phyloP scores from a whole-genome alignment of 2,329 filamentous ascomycete genomes.

The Madurella mycetomatis region DNA sequence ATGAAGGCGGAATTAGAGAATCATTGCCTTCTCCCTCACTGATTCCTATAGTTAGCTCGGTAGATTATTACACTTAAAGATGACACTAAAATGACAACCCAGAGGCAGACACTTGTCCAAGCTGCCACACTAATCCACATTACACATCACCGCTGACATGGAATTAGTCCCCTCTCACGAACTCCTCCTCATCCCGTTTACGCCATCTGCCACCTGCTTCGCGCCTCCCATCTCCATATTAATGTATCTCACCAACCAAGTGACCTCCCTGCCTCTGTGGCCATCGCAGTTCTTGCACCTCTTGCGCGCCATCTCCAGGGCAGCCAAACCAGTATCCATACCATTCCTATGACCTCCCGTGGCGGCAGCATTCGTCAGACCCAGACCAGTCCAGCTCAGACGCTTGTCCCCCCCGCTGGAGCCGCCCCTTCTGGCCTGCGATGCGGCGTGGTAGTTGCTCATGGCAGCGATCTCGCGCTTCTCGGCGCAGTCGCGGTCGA shows the following conservation, averaged over 20 bases:
- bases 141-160: too few species aligned
- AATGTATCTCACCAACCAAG: slow-evolving; percentile 30
- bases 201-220: background rate
- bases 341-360: slow-evolving; percentile 26
- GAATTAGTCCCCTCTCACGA: background rate
- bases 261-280: slow-evolving; percentile 32
- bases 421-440: slow-evolving; percentile 20
- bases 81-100: too few species aligned
- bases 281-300: slow-evolving; percentile 33
- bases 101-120: too few species aligned
- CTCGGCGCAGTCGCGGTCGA: slow-evolving; percentile 40
- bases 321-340: slow-evolving; percentile 32
- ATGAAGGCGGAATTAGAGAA: too few species aligned
- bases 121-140: too few species aligned
- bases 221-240: background rate
- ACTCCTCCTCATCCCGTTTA: background rate
- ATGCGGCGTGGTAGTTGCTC: slow-evolving; percentile 29
- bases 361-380: slow-evolving; percentile 26
- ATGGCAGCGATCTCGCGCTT: slow-evolving; percentile 40
- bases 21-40: too few species aligned
- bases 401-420: slow-evolving; percentile 26
- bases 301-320: slow-evolving; percentile 33
- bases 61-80: too few species aligned
- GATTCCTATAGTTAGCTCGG: too few species aligned
- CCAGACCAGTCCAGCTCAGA: slow-evolving; percentile 39